phyloP scores from a whole-genome alignment of 306 rosid species.

The Prunus salicina region DNA sequence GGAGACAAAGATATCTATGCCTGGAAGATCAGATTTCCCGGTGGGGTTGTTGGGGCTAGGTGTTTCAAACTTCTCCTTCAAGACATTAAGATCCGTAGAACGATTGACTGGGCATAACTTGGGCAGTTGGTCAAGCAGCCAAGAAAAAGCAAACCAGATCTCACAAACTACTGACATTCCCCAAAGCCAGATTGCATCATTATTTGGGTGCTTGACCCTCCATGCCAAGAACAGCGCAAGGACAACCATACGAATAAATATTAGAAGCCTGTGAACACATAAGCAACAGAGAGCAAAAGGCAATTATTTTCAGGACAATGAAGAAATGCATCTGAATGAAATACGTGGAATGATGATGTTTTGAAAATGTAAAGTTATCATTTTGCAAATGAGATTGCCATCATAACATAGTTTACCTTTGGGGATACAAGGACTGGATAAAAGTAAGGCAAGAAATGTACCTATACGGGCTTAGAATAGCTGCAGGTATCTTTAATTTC shows the following conservation, averaged over 20 bases:
- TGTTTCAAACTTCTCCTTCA: slow-evolving; percentile 82
- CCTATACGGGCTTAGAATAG: slow-evolving; percentile 89
- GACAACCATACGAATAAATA: slow-evolving; percentile 60
- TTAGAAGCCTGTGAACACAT: slow-evolving; percentile 65
- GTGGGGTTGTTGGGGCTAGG: slow-evolving; percentile 68
- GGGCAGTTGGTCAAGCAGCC: slow-evolving; percentile 95
- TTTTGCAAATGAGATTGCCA: not conserved
- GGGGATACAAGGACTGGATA: not conserved
- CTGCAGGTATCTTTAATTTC: slow-evolving; percentile 91
- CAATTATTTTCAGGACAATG: slow-evolving; percentile 2
- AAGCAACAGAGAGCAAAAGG: slow-evolving; percentile 19
- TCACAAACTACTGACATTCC: slow-evolving; percentile 96
- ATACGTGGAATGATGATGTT: not conserved
- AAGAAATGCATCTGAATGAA: not conserved
- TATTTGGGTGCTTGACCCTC: slow-evolving; percentile 67
- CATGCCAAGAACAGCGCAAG: slow-evolving; percentile 74
- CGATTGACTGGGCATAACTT: slow-evolving; percentile 86
- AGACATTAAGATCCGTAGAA: slow-evolving; percentile 78
- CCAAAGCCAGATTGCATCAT: slow-evolving; percentile 92
- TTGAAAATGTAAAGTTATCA: not conserved
- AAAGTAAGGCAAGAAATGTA: slow-evolving; percentile 23
- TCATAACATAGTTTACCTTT: not conserved
- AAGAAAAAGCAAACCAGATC: slow-evolving; percentile 96
- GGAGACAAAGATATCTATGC: slow-evolving; percentile 85
- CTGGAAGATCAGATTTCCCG: slow-evolving; percentile 97